Percentiles rank a stretch among this genome's conserved stretches.
Conservation (phyloP, 2,329 filamentous ascomycete genomes). For the Aaosphaeria pasadenensis region DNA sequence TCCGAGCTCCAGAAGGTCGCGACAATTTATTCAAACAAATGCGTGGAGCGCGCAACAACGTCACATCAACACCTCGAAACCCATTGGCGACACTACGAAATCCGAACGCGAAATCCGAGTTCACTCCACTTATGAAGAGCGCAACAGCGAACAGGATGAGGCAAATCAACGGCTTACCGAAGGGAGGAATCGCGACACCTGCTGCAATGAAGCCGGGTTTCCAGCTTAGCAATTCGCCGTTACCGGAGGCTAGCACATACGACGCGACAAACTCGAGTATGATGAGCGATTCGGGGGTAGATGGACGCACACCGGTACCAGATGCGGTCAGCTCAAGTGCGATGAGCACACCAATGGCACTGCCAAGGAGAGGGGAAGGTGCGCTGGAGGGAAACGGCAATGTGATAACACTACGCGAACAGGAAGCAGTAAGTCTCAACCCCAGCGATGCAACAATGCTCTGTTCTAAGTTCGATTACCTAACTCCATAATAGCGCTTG, state of each 20-base stretch:
- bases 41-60: conserved; percentile 48
- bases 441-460: neutral
- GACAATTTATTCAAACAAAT: conserved; percentile 74
- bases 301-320: conserved; percentile 70
- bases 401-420: conserved; percentile 85
- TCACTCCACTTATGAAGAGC: conserved; percentile 88
- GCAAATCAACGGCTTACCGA: conserved; percentile 37
- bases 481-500: conserved; percentile 57
- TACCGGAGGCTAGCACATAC: conserved; percentile 71
- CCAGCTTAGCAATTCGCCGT: conserved; percentile 68
- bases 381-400: conserved; percentile 82
- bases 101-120: conserved; percentile 63
- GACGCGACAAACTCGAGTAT: conserved; percentile 41
- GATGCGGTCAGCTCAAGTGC: conserved; percentile 73
- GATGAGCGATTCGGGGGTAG: conserved; percentile 52
- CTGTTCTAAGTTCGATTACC: conserved; percentile 9
- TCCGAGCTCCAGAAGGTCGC: conserved; percentile 69
- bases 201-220: conserved; percentile 60
- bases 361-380: conserved; percentile 62
- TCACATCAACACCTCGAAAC: conserved; percentile 69
- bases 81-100: conserved; percentile 62
- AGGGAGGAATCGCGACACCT: conserved; percentile 56
- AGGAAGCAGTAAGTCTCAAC: conserved; percentile 68
- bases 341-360: conserved; percentile 75
- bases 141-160: conserved; percentile 65